These are phyloP conservation scores for Dryas integrifolia DNA, from an alignment of 331 rosid genomes.

Conservation along the genomic window DNA sequence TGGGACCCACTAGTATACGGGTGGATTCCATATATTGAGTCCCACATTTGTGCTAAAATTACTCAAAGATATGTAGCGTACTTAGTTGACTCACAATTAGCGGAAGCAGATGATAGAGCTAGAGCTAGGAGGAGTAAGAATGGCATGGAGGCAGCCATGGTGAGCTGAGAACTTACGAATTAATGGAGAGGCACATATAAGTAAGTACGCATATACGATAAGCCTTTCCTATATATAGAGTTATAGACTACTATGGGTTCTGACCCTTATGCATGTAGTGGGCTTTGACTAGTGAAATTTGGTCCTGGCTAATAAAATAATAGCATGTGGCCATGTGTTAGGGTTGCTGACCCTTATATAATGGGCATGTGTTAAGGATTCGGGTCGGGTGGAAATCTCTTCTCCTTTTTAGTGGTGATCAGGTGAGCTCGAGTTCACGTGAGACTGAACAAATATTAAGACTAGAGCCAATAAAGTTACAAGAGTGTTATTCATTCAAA, in stretches of 20 bases:
- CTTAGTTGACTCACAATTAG: background rate
- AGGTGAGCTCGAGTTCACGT: background rate
- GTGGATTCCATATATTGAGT: no score
- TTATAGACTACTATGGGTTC: no score
- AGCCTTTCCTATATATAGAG: background rate
- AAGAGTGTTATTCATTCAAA: background rate
- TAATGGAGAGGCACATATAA: no score
- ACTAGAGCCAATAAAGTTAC: background rate
- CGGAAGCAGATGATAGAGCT: background rate
- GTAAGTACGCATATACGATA: background rate
- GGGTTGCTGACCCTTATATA: no score
- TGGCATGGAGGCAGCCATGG: background rate
- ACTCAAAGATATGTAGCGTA: no score
- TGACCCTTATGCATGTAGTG: background rate
- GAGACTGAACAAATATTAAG: background rate
- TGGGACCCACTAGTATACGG: no score
- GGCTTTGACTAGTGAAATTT: background rate
- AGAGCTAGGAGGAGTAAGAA: background rate
- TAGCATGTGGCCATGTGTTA: background rate
- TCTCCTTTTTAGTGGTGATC: background rate
- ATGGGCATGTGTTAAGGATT: background rate
- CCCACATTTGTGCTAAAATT: no score
- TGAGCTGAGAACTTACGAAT: background rate
- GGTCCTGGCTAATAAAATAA: background rate
- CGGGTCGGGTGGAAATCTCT: background rate